Evolutionary conservation across 805 yeast genomes (phyloP).

Genomic region (Yamadazyma sp.): DNA sequence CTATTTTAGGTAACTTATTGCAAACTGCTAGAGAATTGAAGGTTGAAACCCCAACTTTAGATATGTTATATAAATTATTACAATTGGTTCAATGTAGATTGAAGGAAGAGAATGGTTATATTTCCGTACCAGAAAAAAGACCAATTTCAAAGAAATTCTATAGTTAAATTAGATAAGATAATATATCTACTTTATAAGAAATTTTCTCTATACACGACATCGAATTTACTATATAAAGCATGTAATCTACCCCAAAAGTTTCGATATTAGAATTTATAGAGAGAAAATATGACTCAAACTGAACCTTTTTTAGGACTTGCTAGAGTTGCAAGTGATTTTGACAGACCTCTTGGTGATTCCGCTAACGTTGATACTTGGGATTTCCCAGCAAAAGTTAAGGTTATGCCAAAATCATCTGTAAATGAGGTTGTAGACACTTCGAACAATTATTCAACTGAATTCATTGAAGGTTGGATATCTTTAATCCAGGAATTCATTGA

Average conservation of each 20-base stretch:
- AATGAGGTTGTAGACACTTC: conserved; percentile 8
- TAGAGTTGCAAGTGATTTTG: conserved; percentile 8
- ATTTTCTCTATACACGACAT: too few relatives aligned
- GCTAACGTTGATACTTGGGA: conserved; percentile 9
- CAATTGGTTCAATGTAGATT: conserved; percentile 58
- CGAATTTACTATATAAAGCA: too few relatives aligned
- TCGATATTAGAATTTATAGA: too few relatives aligned
- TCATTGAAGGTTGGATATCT: conserved; percentile 22
- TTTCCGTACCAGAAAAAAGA: conserved; percentile 9
- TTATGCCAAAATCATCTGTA: conserved; percentile 4
- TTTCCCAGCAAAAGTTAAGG: conserved; percentile 8
- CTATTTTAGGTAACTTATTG: conserved; percentile 37
- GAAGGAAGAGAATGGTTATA: conserved; percentile 51
- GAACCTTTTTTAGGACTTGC: conserved; percentile 9
- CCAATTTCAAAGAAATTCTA: conserved; percentile 10
- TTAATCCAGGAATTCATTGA: conserved; percentile 21
- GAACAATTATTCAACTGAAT: conserved; percentile 17
- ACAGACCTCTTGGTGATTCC: conserved; percentile 13
- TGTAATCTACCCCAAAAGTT: too few relatives aligned
- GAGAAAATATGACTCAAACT: too few relatives aligned
- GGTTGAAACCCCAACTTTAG: conserved; percentile 55
- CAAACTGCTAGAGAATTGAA: conserved; percentile 34
- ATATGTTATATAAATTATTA: conserved; percentile 55
- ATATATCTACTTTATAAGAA: background rate
- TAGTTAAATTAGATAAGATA: background rate